phyloP scores from a whole-genome alignment of 2,329 filamentous ascomycete species.

The Diaporthe velutina region DNA sequence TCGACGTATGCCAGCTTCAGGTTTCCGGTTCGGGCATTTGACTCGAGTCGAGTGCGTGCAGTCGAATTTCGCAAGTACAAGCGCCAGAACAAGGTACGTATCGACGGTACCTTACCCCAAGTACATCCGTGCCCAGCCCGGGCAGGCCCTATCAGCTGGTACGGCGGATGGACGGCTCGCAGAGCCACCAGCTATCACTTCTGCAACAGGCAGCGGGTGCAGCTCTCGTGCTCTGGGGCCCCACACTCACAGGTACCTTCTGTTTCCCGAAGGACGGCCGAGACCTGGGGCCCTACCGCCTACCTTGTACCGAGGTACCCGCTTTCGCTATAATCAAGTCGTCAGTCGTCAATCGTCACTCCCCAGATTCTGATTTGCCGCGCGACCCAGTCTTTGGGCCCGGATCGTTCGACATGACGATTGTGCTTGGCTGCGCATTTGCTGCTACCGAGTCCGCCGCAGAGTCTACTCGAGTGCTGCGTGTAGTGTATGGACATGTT shows the following conservation, averaged over 20 bases:
- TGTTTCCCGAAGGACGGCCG: constrained; percentile 22
- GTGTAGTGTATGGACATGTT: too few relatives aligned
- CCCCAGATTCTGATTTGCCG: constrained; percentile 26
- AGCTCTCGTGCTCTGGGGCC: constrained; percentile 13
- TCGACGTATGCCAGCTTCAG: constrained; percentile 4
- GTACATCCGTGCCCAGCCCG: constrained; percentile 7
- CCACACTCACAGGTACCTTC: constrained; percentile 27
- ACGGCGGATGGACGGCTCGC: constrained; percentile 28
- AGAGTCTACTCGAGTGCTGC: too few relatives aligned
- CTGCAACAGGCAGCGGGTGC: not conserved
- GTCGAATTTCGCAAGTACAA: constrained; percentile 1
- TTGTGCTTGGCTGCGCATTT: not conserved
- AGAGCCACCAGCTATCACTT: not conserved
- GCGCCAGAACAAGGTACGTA: not conserved
- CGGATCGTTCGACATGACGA: constrained; percentile 27
- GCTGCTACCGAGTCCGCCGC: not conserved
- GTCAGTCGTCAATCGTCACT: not conserved
- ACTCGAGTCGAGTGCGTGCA: constrained; percentile 26
- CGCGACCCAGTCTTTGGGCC: constrained; percentile 14
- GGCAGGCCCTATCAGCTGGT: constrained; percentile 6
- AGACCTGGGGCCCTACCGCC: constrained; percentile 10
- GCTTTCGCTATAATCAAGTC: not conserved
- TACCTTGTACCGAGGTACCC: not conserved
- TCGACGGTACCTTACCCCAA: not conserved
- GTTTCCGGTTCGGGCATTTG: constrained; percentile 15